Base-by-base conservation (phyloP, 805 yeast species). In the Hanseniaspora valbyensis region DNA sequence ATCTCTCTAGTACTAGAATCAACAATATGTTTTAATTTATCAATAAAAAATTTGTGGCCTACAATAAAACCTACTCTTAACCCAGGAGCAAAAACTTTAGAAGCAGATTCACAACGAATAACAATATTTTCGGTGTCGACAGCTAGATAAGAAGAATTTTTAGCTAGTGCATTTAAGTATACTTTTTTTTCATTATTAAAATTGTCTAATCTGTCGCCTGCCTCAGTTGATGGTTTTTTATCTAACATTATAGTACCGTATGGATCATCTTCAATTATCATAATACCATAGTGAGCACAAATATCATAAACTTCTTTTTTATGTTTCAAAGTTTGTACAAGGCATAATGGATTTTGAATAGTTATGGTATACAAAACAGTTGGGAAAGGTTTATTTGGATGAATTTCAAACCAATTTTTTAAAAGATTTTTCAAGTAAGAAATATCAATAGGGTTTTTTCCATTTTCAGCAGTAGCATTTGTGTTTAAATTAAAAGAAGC, bases 261-360 rank as follows among this genome's bases (percentile, higher is more conserved):
- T 2, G 86, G 85, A 63, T 80, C 84, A 61, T 80, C 87, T 58
- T 80, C 87, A 42, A 80, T 66, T 51, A 80, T 78, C 21, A 73
- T 63, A 53, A 80, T 73, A 60, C 79, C 77, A 60, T 77, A 70
- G 55, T 69, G 67, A 53, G 67, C 74, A 6, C 83, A 80, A 49
- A 80, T 58, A 1, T 63, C 68, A 54, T 74, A 76, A 33, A 80
- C 70, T 58, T 67, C 65, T 42, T 65, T 62, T 52, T 81, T 70
- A 53, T 72, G 70, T 44, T 71, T 79, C 38, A 68, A 51, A 9
- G 72, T 55, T 53, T 76, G 74, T 0, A 83, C 72, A 52, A 75
- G 61, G 4, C 85, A 85, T 5, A 77, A 70, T 30, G 87, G 86
- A 61, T 80, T 80, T 58, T 80, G 87, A n/a, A 80, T 77, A 33